Percentiles rank a stretch among this genome's conserved stretches.
phyloP scores from a whole-genome alignment of 176 grass and related monocot species.

The Alloteropsis semialata region DNA sequence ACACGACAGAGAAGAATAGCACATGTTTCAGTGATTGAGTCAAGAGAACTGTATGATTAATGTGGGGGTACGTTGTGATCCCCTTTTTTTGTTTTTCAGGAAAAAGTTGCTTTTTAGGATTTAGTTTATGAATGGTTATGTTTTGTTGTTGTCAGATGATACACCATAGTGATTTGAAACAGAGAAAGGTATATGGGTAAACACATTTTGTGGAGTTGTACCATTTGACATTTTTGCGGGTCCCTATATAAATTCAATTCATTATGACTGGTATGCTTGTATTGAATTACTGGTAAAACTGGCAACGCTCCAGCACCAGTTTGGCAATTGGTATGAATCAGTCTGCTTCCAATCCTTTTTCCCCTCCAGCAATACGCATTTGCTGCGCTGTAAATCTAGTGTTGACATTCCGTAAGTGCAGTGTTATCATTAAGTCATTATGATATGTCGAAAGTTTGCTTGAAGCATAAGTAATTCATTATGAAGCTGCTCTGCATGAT shows the following conservation, averaged over 20 bases:
- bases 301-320: not conserved
- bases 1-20: not conserved
- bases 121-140: constrained; percentile 28
- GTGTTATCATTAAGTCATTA: not conserved
- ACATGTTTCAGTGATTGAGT: constrained; percentile 9
- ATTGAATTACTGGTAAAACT: not conserved
- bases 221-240: not conserved
- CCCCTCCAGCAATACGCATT: not conserved
- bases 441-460: not conserved
- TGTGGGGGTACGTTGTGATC: constrained; percentile 37
- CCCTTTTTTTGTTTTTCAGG: constrained; percentile 29
- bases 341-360: not conserved
- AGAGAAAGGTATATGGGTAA: constrained; percentile 4
- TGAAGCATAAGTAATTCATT: not conserved
- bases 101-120: constrained; percentile 28
- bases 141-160: constrained; percentile 41
- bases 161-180: constrained; percentile 21
- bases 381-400: not conserved
- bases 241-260: constrained; percentile 36
- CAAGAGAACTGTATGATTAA: constrained; percentile 43
- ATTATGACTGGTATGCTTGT: constrained; percentile 13
- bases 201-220: constrained; percentile 19
- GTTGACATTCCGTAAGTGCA: not conserved
- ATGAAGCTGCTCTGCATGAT: not conserved
- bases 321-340: not conserved